These are phyloP conservation scores for Paratinospora sagittata DNA, from an alignment of 164 flowering plant species.

Conservation along the genomic window DNA sequence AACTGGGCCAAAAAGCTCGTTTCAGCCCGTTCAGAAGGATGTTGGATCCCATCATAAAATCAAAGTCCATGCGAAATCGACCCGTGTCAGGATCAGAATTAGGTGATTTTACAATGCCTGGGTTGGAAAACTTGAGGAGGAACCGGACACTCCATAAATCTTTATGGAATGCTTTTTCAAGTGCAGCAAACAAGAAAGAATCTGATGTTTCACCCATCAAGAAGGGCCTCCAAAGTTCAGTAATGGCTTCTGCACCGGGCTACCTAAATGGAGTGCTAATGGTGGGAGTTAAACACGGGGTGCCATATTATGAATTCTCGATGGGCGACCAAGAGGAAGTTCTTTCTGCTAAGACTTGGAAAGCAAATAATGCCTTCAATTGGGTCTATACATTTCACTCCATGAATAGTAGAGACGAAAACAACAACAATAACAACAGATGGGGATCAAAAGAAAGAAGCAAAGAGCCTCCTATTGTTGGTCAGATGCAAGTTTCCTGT, in stretches of 20 bases:
- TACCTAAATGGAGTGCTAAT: conserved; percentile 71
- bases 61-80: conserved; percentile 53
- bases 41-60: conserved; percentile 70
- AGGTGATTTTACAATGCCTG: conserved; percentile 11
- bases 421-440: conserved; percentile 41
- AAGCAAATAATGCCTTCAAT: conserved; percentile 40
- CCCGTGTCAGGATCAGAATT: conserved; percentile 22
- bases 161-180: conserved; percentile 41
- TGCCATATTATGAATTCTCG: conserved; percentile 62
- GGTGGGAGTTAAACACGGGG: conserved; percentile 50
- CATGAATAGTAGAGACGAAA: conserved; percentile 35
- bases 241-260: conserved; percentile 44
- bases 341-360: conserved; percentile 68
- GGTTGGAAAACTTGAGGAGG: conserved; percentile 17
- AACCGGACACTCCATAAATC: conserved; percentile 35
- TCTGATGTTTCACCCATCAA: conserved; percentile 17
- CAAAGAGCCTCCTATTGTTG: conserved; percentile 51
- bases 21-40: conserved; percentile 48
- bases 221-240: conserved; percentile 21
- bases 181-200: conserved; percentile 18
- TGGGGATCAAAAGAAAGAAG: conserved; percentile 42
- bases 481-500: conserved; percentile 85
- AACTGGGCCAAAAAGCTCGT: conserved; percentile 37
- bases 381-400: conserved; percentile 90
- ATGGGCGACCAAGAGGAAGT: conserved; percentile 49